Evolutionary conservation across 1,139 yeast genomes (phyloP).

Genomic region (Casaregolazyma lundiana): DNA sequence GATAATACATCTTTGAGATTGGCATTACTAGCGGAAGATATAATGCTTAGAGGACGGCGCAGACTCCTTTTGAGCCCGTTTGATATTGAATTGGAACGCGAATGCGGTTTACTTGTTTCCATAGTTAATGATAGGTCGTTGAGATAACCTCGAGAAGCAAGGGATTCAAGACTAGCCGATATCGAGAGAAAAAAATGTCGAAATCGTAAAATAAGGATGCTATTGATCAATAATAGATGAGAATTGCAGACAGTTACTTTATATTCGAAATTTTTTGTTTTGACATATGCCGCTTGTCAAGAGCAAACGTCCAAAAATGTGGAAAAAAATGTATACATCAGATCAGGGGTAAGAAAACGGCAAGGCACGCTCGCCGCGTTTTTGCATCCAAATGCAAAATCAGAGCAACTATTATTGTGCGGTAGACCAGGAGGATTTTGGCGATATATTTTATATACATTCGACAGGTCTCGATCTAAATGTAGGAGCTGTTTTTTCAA

Average conservation of each 20-base stretch:
- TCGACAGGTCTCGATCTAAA: no score
- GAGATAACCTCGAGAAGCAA: background rate
- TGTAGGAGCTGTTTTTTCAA: no score
- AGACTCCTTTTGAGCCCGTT: conserved; percentile 6
- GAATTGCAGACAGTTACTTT: no score
- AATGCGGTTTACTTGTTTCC: background rate
- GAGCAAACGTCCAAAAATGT: background rate
- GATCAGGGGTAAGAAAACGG: background rate
- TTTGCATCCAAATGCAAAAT: no score
- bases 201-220: background rate
- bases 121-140: background rate
- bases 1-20: conserved; percentile 5
- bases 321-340: background rate
- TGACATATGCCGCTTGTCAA: background rate
- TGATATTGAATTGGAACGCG: conserved; percentile 8
- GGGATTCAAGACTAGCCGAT: background rate
- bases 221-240: no score
- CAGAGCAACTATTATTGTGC: no score
- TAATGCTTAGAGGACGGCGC: conserved; percentile 8
- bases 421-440: no score
- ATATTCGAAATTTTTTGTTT: background rate
- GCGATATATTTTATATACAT: no score
- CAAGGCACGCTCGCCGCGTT: no score
- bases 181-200: background rate
- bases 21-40: conserved; percentile 5